These are phyloP conservation scores for Ammopiptanthus mongolicus DNA, from an alignment of 306 rosid genomes.

Conservation along the genomic window DNA sequence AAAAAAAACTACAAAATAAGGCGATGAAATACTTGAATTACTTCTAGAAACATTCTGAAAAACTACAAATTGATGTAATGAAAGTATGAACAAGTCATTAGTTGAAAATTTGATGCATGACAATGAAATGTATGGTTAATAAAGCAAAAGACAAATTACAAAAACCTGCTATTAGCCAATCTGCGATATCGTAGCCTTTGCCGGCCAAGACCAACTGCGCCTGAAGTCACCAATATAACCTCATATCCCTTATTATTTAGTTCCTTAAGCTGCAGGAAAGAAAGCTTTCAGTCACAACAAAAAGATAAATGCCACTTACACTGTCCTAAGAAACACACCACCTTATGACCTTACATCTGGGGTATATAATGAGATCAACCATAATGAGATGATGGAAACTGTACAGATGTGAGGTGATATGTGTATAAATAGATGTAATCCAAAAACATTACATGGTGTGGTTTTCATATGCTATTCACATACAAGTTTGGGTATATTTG, in stretches of 20 bases:
- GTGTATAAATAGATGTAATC: not conserved
- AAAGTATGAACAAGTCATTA: not conserved
- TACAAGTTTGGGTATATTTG: not conserved
- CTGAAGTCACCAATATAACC: conserved; percentile 83
- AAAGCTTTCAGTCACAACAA: not conserved
- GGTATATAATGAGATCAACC: too few relatives aligned
- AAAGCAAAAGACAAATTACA: conserved; percentile 1
- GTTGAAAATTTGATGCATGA: conserved; percentile 5
- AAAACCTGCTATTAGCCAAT: conserved; percentile 86
- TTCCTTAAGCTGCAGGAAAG: conserved; percentile 66
- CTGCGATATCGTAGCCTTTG: conserved; percentile 82
- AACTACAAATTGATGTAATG: not conserved
- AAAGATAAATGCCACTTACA: not conserved
- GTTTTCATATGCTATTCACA: not conserved
- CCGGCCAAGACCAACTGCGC: conserved; percentile 87
- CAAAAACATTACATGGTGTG: conserved; percentile 1
- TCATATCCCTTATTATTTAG: conserved; percentile 64
- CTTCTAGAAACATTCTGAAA: not conserved
- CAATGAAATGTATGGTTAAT: not conserved
- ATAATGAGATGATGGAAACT: too few relatives aligned
- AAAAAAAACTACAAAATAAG: not conserved
- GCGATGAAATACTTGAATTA: not conserved
- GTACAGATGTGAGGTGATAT: not conserved
- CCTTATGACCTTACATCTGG: too few relatives aligned
- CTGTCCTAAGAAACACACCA: not conserved